Conservation (phyloP, 352 stramenopile genomes). For the Globisporangium orthogonon region DNA sequence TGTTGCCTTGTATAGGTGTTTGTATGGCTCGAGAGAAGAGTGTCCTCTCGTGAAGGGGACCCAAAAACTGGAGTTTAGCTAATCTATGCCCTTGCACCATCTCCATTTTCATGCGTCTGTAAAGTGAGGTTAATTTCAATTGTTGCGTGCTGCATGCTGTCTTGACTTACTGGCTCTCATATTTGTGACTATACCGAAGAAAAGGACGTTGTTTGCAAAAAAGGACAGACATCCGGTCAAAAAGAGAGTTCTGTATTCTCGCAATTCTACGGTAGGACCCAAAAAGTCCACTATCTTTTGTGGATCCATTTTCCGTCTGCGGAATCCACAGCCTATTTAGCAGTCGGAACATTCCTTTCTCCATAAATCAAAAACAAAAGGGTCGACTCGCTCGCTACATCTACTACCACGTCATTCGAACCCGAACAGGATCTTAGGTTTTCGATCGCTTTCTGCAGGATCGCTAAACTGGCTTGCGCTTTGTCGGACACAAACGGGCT, state of each 20-base stretch:
- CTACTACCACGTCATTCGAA: background rate
- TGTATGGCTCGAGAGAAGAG: background rate
- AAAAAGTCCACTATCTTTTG: background rate
- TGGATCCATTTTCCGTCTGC: background rate
- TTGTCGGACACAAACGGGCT: background rate
- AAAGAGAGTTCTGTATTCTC: constrained; percentile 2
- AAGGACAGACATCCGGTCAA: background rate
- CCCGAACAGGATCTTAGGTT: background rate
- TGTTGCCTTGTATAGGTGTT: background rate
- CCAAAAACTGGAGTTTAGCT: background rate
- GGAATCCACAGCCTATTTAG: background rate
- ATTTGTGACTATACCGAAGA: background rate
- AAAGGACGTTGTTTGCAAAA: background rate
- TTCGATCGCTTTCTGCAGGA: background rate
- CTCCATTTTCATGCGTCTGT: background rate
- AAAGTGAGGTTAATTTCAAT: background rate
- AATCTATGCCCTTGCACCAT: background rate
- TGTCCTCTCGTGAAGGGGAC: background rate
- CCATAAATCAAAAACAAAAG: background rate
- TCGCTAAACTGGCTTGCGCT: constrained; percentile 2
- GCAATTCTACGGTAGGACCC: background rate
- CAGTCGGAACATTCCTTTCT: background rate
- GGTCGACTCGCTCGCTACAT: background rate
- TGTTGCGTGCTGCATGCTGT: too few relatives aligned
- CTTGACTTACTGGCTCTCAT: background rate